These are phyloP conservation scores for Vigna radiata DNA, from an alignment of 306 rosid species.

Conservation along the genomic window DNA sequence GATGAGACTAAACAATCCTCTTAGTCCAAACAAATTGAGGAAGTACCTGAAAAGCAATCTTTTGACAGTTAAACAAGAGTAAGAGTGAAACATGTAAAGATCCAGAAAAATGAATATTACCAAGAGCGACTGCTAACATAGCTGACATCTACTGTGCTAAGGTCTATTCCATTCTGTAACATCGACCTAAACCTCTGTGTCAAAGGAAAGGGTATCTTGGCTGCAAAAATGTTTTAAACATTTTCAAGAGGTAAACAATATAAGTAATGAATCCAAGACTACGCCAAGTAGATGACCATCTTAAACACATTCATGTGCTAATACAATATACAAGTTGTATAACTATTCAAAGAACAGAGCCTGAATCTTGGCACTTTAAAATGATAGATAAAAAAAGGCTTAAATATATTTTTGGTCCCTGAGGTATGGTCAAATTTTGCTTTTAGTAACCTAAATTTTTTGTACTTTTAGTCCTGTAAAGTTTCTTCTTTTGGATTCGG, in stretches of 20 bases:
- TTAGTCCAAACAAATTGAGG: slow-evolving; percentile 93
- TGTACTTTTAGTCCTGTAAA: no score
- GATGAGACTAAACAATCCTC: slow-evolving; percentile 98
- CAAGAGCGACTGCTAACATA: slow-evolving; percentile 99
- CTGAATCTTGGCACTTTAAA: slow-evolving; percentile 5
- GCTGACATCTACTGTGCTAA: slow-evolving; percentile 99
- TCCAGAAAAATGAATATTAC: slow-evolving; percentile 53
- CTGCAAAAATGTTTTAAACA: slow-evolving; percentile 56
- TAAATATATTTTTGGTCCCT: no score
- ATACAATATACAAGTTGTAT: background rate
- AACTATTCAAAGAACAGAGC: slow-evolving; percentile 13
- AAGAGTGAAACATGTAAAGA: slow-evolving; percentile 26
- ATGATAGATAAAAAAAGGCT: background rate
- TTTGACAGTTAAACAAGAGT: slow-evolving; percentile 35
- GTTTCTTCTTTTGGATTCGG: no score
- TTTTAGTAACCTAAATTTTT: no score
- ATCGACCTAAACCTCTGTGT: slow-evolving; percentile 97
- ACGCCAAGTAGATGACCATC: slow-evolving; percentile 20
- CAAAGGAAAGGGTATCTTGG: slow-evolving; percentile 97
- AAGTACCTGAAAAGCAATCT: slow-evolving; percentile 77
- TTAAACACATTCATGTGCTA: background rate
- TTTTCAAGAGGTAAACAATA: slow-evolving; percentile 22
- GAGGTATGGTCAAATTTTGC: no score
- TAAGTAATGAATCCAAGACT: slow-evolving; percentile 32
- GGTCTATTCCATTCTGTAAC: slow-evolving; percentile 98